These are phyloP conservation scores for Actinomucor elegans DNA, from an alignment of 371 early-diverging fungal species.

Conservation along the genomic window DNA sequence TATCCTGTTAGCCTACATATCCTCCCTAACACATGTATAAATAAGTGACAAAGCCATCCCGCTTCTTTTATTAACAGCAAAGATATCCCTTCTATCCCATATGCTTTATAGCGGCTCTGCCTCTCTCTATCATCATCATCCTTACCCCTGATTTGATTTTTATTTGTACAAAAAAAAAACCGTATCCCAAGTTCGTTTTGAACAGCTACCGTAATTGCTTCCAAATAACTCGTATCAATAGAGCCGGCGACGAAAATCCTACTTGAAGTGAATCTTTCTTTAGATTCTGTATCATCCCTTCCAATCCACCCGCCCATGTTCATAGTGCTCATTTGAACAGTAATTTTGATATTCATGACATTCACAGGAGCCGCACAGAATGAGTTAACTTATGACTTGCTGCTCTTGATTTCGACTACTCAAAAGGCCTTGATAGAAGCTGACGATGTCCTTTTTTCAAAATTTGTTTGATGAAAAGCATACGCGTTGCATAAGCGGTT, in stretches of 20 bases:
- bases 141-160: slow-evolving; percentile 40
- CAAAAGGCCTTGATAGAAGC: slow-evolving; percentile 18
- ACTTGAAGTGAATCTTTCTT: slow-evolving; percentile 62
- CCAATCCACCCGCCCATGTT: slow-evolving; percentile 52
- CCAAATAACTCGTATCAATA: slow-evolving; percentile 57
- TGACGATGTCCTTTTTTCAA: slow-evolving; percentile 43
- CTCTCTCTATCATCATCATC: slow-evolving; percentile 40
- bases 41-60: too few species aligned
- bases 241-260: slow-evolving; percentile 52
- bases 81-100: too few species aligned
- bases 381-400: slow-evolving; percentile 48
- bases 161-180: slow-evolving; percentile 54
- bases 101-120: too few species aligned
- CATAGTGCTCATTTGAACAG: slow-evolving; percentile 50
- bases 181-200: slow-evolving; percentile 54
- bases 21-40: too few species aligned
- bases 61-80: too few species aligned
- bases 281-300: slow-evolving; percentile 62
- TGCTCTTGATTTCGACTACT: slow-evolving; percentile 50
- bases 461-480: slow-evolving; percentile 52
- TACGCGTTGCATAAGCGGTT: slow-evolving; percentile 45
- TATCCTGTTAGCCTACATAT: too few species aligned
- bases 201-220: slow-evolving; percentile 44
- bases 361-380: slow-evolving; percentile 50
- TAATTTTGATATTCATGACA: slow-evolving; percentile 45